Evolutionary conservation across 2,329 filamentous ascomycete genomes (phyloP), one percentile per base, ranked within the genome.

Genomic region (Fusarium dlaminii): DNA sequence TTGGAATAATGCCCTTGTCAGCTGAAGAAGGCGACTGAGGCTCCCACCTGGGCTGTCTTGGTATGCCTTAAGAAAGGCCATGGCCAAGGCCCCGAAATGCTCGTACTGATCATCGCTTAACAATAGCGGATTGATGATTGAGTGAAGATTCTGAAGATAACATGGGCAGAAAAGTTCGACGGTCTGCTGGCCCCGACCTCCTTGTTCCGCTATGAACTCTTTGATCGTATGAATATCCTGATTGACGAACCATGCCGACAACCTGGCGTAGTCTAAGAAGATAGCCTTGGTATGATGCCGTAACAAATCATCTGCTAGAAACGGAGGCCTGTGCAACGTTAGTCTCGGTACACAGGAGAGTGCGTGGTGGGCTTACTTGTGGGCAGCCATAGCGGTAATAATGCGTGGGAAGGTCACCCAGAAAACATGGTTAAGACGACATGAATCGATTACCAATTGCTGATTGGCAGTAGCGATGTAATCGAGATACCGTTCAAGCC

Each of bases 321-420:
- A 61, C 20, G 79, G 62, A 56, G 79, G 71, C 74, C 83, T 81
- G 61, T 18, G 37, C 36, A 49, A 56, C 30, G 42, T 69, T 37
- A 71, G 64, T 72, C 20, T 42, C 22, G 32, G 36, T 52, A 32
- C 17, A 30, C 37, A 34, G 13, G 12, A 22, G 42, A 34, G 29
- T 39, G 24, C 22, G 39, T 8, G 36, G 40, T 42, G 11, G 29
- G 78, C 84, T 72, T 82, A 88, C 87, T 83, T 85, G 64, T 85
- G 82, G 39, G 61, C 72, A 37, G 68, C 66, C 43, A 83, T 72
- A 32, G 80, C 75, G 12, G 72, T 56, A 24, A 90, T 81, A 15
- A 91, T 74, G 0, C 87, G 85, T 2, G 90, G 88, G 32, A 91
- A 82, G 6, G 79, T 69, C 37, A 79, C 72, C 90, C 90, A 92